phyloP scores from a whole-genome alignment of 1,139 yeast genomes.

The Magnusiomyces fungicola region DNA sequence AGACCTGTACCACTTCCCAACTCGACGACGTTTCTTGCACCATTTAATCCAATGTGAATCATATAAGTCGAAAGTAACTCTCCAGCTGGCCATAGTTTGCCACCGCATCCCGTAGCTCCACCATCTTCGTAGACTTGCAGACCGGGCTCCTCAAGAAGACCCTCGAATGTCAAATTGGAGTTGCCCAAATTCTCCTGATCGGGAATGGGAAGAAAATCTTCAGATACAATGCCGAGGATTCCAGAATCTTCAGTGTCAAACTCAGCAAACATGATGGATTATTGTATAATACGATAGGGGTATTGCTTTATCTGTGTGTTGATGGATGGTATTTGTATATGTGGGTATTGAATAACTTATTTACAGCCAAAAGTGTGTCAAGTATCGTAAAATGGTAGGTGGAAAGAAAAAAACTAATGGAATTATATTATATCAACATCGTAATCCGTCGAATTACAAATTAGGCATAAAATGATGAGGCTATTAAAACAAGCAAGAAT shows the following conservation, averaged over 20 bases:
- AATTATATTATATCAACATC: no score
- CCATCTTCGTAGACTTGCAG: slow-evolving; percentile 46
- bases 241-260: slow-evolving; percentile 2
- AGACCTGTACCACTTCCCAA: slow-evolving; percentile 53
- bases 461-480: no score
- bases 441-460: no score
- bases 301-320: no score
- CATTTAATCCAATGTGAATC: slow-evolving; percentile 19
- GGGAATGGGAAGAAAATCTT: slow-evolving; percentile 31
- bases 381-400: no score
- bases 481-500: no score
- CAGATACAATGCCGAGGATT: slow-evolving; percentile 6
- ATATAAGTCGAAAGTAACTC: slow-evolving; percentile 43
- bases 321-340: no score
- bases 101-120: slow-evolving; percentile 54
- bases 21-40: slow-evolving; percentile 37
- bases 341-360: no score
- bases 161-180: slow-evolving; percentile 38
- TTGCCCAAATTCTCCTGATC: slow-evolving; percentile 37
- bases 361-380: no score
- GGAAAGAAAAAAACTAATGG: no score
- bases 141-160: slow-evolving; percentile 34
- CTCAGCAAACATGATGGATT: no score
- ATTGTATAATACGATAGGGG: no score
- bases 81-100: slow-evolving; percentile 54